Percentiles rank a stretch among this genome's conserved stretches.
Evolutionary conservation across 2,329 filamentous ascomycete species (phyloP).

Genomic region (Aschersonia sp.): DNA sequence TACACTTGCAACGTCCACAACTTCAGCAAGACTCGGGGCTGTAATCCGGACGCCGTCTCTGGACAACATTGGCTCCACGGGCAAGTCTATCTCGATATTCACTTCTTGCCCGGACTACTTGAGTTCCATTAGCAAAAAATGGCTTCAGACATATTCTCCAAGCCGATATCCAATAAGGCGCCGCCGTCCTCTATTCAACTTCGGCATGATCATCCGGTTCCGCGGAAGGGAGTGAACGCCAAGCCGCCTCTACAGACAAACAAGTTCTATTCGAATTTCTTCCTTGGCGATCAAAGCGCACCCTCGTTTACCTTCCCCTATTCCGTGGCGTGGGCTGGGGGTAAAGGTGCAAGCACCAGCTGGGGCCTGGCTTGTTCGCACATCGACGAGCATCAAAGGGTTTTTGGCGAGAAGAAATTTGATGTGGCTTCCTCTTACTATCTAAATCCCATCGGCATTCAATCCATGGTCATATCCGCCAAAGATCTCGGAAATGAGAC

Average conservation of each 20-base stretch:
- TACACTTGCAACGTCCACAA: too few relatives aligned
- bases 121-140: conserved; percentile 4
- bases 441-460: conserved; percentile 67
- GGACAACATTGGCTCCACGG: too few relatives aligned
- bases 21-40: too few relatives aligned
- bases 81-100: too few relatives aligned
- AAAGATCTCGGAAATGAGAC: conserved; percentile 52
- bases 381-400: conserved; percentile 50
- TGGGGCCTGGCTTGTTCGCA: conserved; percentile 72
- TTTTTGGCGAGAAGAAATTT: conserved; percentile 44
- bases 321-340: conserved; percentile 52
- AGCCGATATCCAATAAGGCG: conserved; percentile 36
- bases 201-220: conserved; percentile 42
- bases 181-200: conserved; percentile 33
- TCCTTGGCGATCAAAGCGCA: conserved; percentile 55
- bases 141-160: conserved; percentile 37
- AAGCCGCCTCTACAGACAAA: conserved; percentile 51
- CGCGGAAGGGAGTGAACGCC: conserved; percentile 33
- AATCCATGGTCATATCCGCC: conserved; percentile 69
- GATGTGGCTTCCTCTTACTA: conserved; percentile 55
- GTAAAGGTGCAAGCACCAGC: conserved; percentile 45
- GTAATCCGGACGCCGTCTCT: too few relatives aligned
- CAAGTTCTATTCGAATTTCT: conserved; percentile 72
- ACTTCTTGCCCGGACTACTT: too few relatives aligned
- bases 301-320: conserved; percentile 67